Conservation (phyloP, 2,329 filamentous ascomycete genomes). For the Neonectria magnoliae region DNA sequence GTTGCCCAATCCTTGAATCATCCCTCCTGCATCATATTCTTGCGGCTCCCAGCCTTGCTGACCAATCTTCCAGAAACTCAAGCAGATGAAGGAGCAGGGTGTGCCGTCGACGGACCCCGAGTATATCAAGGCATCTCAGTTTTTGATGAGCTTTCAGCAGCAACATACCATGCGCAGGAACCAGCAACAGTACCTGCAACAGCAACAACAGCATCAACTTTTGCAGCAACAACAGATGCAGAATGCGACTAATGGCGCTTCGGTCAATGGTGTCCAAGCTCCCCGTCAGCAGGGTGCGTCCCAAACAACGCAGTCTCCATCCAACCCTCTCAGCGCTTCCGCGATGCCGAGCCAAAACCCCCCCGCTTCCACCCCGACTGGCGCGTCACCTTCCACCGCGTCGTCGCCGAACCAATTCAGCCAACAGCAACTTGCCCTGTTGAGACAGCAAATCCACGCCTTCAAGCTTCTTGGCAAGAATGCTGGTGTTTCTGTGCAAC, state of each 20-base stretch:
- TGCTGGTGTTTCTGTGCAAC: constrained; percentile 77
- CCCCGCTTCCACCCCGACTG: constrained; percentile 46
- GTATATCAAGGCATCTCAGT: constrained; percentile 81
- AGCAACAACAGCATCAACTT: constrained; percentile 49
- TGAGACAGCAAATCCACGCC: constrained; percentile 88
- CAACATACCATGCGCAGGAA: constrained; percentile 66
- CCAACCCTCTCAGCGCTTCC: constrained; percentile 51
- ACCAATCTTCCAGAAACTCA: constrained; percentile 73
- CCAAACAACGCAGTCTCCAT: constrained; percentile 45
- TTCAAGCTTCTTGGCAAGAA: constrained; percentile 94
- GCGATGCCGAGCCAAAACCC: constrained; percentile 49
- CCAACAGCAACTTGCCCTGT: constrained; percentile 78
- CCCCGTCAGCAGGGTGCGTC: constrained; percentile 52
- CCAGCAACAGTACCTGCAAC: constrained; percentile 55
- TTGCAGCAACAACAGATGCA: constrained; percentile 64
- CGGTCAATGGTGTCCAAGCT: constrained; percentile 60
- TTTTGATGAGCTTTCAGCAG: constrained; percentile 77
- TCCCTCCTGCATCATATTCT: not conserved
- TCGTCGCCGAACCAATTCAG: constrained; percentile 71
- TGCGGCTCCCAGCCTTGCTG: constrained; percentile 26
- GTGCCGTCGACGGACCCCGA: constrained; percentile 86
- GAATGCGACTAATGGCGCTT: constrained; percentile 63
- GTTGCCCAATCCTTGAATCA: constrained; percentile 5
- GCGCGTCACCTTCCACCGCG: constrained; percentile 43
- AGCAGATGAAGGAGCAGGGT: constrained; percentile 87